Conservation (phyloP, 345 rosid genomes). For the Citrus mangshanensis region DNA sequence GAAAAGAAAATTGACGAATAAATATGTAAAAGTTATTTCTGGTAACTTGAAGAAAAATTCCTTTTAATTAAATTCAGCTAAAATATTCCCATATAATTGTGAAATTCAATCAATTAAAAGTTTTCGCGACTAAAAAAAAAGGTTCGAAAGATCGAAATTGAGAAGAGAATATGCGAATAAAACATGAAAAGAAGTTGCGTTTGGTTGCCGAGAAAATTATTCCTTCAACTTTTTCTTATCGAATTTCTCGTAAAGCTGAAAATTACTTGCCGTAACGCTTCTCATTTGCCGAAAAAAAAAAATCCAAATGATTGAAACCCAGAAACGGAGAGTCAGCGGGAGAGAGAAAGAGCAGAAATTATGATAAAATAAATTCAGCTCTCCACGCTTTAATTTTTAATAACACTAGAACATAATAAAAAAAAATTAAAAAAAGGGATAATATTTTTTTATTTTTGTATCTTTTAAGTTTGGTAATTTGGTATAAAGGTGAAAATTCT, state of each 20-base stretch:
- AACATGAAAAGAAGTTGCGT: background rate
- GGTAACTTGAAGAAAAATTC: background rate
- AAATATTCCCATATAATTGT: background rate
- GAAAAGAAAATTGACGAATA: too few species aligned
- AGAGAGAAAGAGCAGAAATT: background rate
- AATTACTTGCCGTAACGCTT: background rate
- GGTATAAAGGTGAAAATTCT: background rate
- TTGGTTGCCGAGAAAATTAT: constrained; percentile 1
- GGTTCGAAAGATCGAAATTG: background rate
- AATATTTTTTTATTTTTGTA: background rate
- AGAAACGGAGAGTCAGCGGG: background rate
- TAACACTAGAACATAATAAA: background rate
- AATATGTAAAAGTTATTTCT: too few species aligned
- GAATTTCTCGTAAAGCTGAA: background rate
- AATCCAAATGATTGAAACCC: background rate
- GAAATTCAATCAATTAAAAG: background rate
- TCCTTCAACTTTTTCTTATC: background rate
- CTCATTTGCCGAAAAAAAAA: background rate
- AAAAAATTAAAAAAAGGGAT: too few species aligned
- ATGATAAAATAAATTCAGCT: background rate
- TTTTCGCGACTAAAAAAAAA: background rate
- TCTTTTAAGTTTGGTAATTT: background rate
- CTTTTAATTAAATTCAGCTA: background rate
- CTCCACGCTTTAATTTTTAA: background rate
- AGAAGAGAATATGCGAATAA: background rate